Evolutionary conservation across 2,329 filamentous ascomycete genomes (phyloP).

Genomic region (Colletotrichum aenigma): DNA sequence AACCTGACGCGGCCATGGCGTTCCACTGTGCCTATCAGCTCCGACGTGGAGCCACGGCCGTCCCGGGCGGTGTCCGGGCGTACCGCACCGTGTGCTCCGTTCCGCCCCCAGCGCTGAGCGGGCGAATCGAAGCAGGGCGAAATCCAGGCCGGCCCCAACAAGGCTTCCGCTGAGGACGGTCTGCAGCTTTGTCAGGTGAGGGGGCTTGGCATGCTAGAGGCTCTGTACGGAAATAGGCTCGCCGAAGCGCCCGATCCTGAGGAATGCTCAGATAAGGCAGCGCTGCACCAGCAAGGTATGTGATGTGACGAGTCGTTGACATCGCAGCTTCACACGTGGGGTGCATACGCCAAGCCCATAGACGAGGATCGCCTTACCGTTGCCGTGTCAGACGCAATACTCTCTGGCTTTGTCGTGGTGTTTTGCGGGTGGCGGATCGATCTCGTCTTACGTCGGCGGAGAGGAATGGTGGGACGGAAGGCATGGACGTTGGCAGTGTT

Average conservation of each 20-base stretch:
- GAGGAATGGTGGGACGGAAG: neutral
- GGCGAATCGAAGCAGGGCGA: neutral
- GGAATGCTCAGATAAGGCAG: conserved; percentile 4
- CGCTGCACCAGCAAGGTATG: neutral
- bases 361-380: neutral
- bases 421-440: neutral
- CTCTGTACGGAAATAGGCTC: neutral
- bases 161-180: neutral
- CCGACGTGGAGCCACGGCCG: conserved; percentile 1
- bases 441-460: neutral
- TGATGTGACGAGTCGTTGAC: neutral
- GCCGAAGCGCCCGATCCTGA: neutral
- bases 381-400: neutral
- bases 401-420: neutral
- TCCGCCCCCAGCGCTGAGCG: neutral
- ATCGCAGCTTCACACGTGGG: neutral
- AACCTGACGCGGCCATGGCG: conserved; percentile 11
- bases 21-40: conserved; percentile 14
- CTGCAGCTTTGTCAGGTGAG: neutral
- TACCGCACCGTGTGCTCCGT: conserved; percentile 7
- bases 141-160: neutral
- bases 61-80: conserved; percentile 7
- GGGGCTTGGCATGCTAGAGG: neutral
- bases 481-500: neutral
- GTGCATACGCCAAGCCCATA: conserved; percentile 9